phyloP scores from a whole-genome alignment of 1,139 yeast species.

The Protomyces pachydermus region DNA sequence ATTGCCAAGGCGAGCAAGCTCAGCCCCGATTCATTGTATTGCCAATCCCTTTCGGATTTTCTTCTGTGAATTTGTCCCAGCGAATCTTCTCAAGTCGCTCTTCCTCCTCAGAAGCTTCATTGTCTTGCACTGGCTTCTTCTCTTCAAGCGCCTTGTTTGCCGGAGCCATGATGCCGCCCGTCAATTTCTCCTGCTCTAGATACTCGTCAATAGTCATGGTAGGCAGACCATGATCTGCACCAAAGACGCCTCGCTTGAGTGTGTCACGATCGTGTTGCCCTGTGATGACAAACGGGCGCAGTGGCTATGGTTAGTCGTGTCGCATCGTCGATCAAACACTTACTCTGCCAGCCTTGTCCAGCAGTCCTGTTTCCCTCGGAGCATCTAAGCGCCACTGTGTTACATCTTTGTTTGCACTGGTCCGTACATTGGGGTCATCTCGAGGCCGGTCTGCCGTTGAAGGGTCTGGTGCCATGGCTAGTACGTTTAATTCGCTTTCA shows the following conservation, averaged over 20 bases:
- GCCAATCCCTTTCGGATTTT: conserved; percentile 52
- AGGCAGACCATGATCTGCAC: conserved; percentile 90
- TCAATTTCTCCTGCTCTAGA: conserved; percentile 73
- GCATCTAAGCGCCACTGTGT: conserved; percentile 33
- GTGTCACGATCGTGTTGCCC: conserved; percentile 47
- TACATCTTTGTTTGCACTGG: conserved; percentile 31
- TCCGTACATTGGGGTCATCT: conserved; percentile 17
- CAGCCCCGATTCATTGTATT: conserved; percentile 27
- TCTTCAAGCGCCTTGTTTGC: not conserved
- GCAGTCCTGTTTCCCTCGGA: not conserved
- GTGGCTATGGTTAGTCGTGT: conserved; percentile 37
- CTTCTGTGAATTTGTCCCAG: conserved; percentile 93
- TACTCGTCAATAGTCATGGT: conserved; percentile 94
- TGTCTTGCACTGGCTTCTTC: conserved; percentile 13
- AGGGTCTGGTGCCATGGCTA: conserved; percentile 43
- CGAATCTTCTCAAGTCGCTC: conserved; percentile 60
- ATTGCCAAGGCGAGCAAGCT: not conserved
- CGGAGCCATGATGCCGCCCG: conserved; percentile 64
- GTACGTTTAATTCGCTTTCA: conserved; percentile 54
- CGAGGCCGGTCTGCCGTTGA: conserved; percentile 34
- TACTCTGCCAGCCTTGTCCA: not conserved
- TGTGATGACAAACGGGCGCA: conserved; percentile 79
- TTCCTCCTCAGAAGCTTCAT: conserved; percentile 47
- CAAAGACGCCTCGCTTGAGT: conserved; percentile 62
- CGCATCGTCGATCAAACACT: not conserved